phyloP scores from a whole-genome alignment of 805 yeast species.

The Wickerhamiella brachini region DNA sequence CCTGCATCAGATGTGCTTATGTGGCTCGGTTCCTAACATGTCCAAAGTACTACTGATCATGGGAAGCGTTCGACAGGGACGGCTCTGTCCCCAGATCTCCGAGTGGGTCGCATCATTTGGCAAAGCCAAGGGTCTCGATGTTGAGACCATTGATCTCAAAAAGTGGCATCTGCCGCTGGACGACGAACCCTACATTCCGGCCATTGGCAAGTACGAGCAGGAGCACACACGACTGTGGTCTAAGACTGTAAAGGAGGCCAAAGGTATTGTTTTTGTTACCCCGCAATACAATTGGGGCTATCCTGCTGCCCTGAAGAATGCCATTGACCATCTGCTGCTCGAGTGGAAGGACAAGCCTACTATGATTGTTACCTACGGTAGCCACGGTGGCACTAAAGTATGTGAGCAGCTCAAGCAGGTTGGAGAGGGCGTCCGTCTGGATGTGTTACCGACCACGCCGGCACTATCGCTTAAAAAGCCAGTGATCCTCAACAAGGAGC shows the following conservation, averaged over 20 bases:
- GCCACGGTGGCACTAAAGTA: constrained; percentile 21
- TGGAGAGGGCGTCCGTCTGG: background rate
- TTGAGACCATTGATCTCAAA: constrained; percentile 20
- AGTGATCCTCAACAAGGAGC: background rate
- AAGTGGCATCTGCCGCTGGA: constrained; percentile 22
- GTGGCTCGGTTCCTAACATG: too few species aligned
- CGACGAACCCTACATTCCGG: constrained; percentile 23
- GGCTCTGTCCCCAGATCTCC: constrained; percentile 6
- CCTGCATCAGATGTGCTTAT: too few species aligned
- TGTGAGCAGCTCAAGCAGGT: constrained; percentile 16
- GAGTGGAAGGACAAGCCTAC: constrained; percentile 28
- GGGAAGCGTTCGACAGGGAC: constrained; percentile 8
- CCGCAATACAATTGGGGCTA: constrained; percentile 29
- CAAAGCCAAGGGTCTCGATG: background rate
- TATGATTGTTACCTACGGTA: constrained; percentile 24
- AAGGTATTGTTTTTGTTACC: constrained; percentile 25
- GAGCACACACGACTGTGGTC: constrained; percentile 22
- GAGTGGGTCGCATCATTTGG: constrained; percentile 7
- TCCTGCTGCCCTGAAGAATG: constrained; percentile 28
- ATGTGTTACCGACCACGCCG: background rate
- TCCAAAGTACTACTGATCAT: constrained; percentile 6
- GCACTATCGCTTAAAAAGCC: background rate
- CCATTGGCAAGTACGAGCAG: constrained; percentile 10
- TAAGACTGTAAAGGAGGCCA: constrained; percentile 14
- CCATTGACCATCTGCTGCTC: constrained; percentile 25